phyloP scores from a whole-genome alignment of 2,329 filamentous ascomycete species.

The Arthroderma uncinatum region DNA sequence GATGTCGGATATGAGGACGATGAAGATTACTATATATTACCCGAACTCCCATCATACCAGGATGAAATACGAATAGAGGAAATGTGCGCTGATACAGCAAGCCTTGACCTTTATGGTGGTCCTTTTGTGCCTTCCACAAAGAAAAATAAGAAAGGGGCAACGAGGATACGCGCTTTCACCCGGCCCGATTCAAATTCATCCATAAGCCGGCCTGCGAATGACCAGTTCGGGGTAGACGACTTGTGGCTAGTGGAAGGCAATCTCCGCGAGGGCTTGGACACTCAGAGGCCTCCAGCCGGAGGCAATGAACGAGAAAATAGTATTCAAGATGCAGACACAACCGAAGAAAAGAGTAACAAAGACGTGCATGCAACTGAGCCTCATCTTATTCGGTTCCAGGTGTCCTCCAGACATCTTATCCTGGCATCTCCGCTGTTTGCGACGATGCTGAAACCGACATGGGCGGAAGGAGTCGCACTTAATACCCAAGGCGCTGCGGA shows the following conservation, averaged over 20 bases:
- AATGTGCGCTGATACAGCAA: not conserved
- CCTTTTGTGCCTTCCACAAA: not conserved
- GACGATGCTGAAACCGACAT: not conserved
- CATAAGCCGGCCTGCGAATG: not conserved
- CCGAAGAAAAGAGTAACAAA: too few species aligned
- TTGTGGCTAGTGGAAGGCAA: not conserved
- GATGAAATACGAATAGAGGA: not conserved
- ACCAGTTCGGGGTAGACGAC: not conserved
- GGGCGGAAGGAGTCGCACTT: constrained; percentile 1
- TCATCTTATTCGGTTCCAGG: not conserved
- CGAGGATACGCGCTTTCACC: not conserved
- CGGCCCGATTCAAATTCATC: not conserved
- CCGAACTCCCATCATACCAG: not conserved
- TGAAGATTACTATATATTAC: not conserved
- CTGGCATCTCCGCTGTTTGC: constrained; percentile 7
- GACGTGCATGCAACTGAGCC: too few species aligned
- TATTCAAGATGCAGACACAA: too few species aligned
- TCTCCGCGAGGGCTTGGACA: not conserved
- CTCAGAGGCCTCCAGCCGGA: not conserved
- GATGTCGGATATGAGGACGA: not conserved
- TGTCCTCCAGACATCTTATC: constrained; percentile 7
- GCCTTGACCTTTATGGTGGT: not conserved
- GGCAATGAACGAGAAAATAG: not conserved
- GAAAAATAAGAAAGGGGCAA: not conserved
- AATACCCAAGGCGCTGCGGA: not conserved